phyloP scores from a whole-genome alignment of 176 grass and related monocot species.

The Neostapfia colusana region DNA sequence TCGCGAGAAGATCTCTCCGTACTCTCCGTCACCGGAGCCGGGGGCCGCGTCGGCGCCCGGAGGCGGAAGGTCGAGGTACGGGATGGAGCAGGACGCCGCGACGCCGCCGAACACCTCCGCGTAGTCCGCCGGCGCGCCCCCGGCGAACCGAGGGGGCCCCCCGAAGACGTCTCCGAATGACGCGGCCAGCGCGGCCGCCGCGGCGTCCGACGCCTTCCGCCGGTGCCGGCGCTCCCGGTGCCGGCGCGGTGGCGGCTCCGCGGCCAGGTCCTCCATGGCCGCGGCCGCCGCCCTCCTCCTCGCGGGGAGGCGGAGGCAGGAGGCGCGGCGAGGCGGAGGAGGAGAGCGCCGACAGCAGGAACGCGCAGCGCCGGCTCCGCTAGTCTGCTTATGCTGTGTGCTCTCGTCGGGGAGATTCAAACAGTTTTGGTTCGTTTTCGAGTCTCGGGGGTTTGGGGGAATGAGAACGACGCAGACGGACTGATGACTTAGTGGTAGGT shows the following conservation, averaged over 20 bases:
- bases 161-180: constrained; percentile 72
- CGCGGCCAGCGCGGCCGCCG: constrained; percentile 32
- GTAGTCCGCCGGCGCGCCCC: constrained; percentile 55
- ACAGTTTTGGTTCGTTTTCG: constrained; percentile 20
- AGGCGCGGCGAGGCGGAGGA: neutral
- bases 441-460: constrained; percentile 13
- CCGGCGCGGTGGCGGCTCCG: constrained; percentile 21
- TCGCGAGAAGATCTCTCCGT: constrained; percentile 75
- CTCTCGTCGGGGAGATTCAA: constrained; percentile 20
- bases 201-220: constrained; percentile 47
- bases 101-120: constrained; percentile 75
- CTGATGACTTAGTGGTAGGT: constrained; percentile 34
- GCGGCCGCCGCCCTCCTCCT: constrained; percentile 1
- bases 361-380: neutral
- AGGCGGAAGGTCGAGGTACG: constrained; percentile 75
- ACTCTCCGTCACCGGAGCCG: constrained; percentile 39
- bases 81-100: constrained; percentile 76
- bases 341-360: neutral
- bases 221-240: constrained; percentile 44
- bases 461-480: constrained; percentile 23
- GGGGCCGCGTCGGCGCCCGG: constrained; percentile 5
- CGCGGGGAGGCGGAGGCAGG: neutral
- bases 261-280: constrained; percentile 56
- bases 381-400: neutral
- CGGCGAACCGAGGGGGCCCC: constrained; percentile 47